These are phyloP conservation scores for Ambrosia hybrid DNA, from an alignment of 140 eudicot genomes.

Conservation along the genomic window DNA sequence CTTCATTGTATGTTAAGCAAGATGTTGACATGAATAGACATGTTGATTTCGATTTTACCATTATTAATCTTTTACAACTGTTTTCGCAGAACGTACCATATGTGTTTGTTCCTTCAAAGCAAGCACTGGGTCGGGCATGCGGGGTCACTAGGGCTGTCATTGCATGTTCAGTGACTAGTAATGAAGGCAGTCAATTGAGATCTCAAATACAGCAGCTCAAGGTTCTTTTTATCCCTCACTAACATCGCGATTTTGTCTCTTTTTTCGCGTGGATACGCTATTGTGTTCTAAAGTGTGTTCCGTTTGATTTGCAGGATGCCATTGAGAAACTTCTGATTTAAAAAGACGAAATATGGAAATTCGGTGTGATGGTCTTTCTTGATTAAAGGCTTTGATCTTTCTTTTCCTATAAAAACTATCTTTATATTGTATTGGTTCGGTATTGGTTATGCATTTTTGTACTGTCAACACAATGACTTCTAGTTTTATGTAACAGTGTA, in stretches of 20 bases:
- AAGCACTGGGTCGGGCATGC: constrained; percentile 45
- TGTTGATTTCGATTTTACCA: background rate
- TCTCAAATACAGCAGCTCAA: constrained; percentile 48
- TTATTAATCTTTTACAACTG: background rate
- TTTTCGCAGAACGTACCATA: constrained; percentile 42
- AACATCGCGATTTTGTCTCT: background rate
- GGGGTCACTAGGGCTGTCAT: constrained; percentile 46
- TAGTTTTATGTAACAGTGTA: constrained; percentile 34
- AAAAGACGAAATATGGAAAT: constrained; percentile 24
- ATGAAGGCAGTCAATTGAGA: constrained; percentile 50
- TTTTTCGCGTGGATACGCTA: too few relatives aligned
- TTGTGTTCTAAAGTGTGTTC: background rate
- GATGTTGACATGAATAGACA: background rate
- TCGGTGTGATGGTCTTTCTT: constrained; percentile 47
- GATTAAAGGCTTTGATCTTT: constrained; percentile 47
- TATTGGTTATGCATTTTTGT: constrained; percentile 28
- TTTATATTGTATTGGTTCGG: constrained; percentile 22
- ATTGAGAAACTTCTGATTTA: constrained; percentile 47
- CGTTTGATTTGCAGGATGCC: constrained; percentile 28
- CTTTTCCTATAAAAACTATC: constrained; percentile 35
- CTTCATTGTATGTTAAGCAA: background rate
- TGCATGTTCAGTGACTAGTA: constrained; percentile 47
- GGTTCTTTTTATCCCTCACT: constrained; percentile 12
- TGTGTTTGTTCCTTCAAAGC: constrained; percentile 46
- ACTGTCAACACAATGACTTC: constrained; percentile 11